A percentile compares a stretch with the other conserved stretches of the same genome.
These are phyloP conservation scores for Phytophthora podocarpi DNA, from an alignment of 352 stramenopile species.

Conservation along the genomic window DNA sequence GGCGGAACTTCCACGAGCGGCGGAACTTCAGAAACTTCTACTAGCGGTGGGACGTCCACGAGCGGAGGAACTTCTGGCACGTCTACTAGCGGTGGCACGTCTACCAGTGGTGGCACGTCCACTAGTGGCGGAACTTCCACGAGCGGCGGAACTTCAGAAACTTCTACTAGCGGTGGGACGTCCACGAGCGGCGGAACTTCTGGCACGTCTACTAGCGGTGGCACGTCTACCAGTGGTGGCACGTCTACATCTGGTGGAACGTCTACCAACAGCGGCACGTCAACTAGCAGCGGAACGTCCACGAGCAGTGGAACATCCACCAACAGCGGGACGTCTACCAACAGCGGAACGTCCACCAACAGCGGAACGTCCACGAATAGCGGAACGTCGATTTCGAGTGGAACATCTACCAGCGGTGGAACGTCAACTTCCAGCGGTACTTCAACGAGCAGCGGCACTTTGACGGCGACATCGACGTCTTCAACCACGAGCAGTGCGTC, in stretches of 20 bases:
- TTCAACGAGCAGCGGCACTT: slow-evolving; percentile 7
- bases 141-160: slow-evolving; percentile 1
- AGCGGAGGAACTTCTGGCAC: slow-evolving; percentile 7
- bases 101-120: not conserved
- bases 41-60: not conserved
- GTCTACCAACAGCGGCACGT: slow-evolving; percentile 8
- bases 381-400: slow-evolving; percentile 5
- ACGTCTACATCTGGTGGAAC: slow-evolving; percentile 2
- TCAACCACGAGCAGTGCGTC: slow-evolving; percentile 37
- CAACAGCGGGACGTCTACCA: slow-evolving; percentile 7
- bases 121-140: slow-evolving; percentile 8
- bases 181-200: not conserved
- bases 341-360: not conserved
- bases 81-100: not conserved
- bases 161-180: not conserved
- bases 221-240: not conserved
- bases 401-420: slow-evolving; percentile 7
- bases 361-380: slow-evolving; percentile 6
- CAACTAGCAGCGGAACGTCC: slow-evolving; percentile 2
- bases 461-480: slow-evolving; percentile 25
- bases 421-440: no score
- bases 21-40: slow-evolving; percentile 14
- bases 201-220: not conserved
- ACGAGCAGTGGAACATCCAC: slow-evolving; percentile 10
- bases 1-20: not conserved